These are phyloP conservation scores for Pseudoscleropodium purum DNA, from an alignment of 225 moss, liverwort and hornwort species.

Conservation along the genomic window DNA sequence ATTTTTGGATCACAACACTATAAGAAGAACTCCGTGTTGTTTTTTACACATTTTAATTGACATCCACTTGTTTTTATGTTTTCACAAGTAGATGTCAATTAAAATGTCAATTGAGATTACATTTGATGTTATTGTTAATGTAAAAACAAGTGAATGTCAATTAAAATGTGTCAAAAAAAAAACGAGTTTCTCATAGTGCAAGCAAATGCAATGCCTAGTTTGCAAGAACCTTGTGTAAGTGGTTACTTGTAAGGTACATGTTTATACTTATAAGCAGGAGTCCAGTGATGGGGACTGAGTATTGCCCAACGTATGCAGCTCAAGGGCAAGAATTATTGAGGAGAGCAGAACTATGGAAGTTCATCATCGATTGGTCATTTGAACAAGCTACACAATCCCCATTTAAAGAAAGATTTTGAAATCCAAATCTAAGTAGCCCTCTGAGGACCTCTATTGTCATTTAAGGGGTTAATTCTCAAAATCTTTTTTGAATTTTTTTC, in stretches of 20 bases:
- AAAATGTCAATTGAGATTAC: neutral
- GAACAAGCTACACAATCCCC: neutral
- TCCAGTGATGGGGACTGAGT: neutral
- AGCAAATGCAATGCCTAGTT: neutral
- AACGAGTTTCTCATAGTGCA: accelerated
- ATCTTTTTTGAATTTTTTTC: no score
- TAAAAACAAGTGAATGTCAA: neutral
- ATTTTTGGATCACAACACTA: neutral
- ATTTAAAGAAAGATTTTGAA: neutral
- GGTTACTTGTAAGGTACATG: neutral
- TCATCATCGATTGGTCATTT: neutral
- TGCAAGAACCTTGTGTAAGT: neutral
- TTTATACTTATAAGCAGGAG: neutral
- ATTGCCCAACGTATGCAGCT: neutral
- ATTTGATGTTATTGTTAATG: neutral
- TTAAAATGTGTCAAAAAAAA: neutral
- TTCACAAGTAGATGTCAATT: no score
- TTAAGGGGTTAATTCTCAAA: neutral
- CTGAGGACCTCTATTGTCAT: accelerated
- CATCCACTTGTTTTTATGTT: neutral
- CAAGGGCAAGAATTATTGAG: neutral
- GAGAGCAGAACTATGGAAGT: accelerated
- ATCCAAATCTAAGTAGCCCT: accelerated
- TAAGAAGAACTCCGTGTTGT: accelerated
- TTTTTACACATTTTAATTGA: neutral